Percentiles rank a stretch among this genome's conserved stretches.
Conservation (phyloP, 768 basidiomycete species). For the Hericium rajendrae region DNA sequence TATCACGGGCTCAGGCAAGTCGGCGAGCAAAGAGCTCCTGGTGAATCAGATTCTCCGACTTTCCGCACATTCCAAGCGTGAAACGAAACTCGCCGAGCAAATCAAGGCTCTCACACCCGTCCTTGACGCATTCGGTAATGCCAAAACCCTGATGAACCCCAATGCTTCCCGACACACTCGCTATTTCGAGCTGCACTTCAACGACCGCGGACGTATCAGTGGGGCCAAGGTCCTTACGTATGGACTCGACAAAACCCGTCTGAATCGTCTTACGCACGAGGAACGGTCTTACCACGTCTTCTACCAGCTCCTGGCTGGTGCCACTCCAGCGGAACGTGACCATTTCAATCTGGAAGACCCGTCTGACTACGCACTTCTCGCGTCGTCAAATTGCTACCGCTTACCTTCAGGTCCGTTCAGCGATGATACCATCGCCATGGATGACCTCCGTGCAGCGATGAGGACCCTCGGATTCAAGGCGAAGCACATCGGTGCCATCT, state of each 20-base stretch:
- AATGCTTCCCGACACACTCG: conserved; percentile 80
- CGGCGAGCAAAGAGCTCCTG: conserved; percentile 62
- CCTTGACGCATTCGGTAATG: conserved; percentile 84
- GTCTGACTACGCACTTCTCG: conserved; percentile 75
- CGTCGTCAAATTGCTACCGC: conserved; percentile 82
- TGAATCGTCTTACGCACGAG: conserved; percentile 64
- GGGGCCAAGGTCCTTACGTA: conserved; percentile 75
- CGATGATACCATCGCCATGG: conserved; percentile 79
- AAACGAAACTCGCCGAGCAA: conserved; percentile 61
- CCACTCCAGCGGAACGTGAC: conserved; percentile 74
- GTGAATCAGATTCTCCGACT: conserved; percentile 75
- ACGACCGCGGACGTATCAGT: conserved; percentile 62
- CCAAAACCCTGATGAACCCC: conserved; percentile 78
- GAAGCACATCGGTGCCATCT: conserved; percentile 78
- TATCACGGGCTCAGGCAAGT: conserved; percentile 83
- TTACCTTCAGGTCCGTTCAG: conserved; percentile 82
- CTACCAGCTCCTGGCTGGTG: conserved; percentile 85
- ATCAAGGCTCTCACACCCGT: conserved; percentile 68
- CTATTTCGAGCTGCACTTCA: conserved; percentile 82
- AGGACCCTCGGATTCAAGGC: conserved; percentile 81
- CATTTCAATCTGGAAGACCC: conserved; percentile 67
- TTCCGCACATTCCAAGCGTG: conserved; percentile 73
- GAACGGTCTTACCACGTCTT: conserved; percentile 88
- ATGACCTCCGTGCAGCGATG: conserved; percentile 73
- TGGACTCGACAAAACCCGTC: conserved; percentile 82